Base-by-base conservation (phyloP, 139 green algal genomes). In the Chlamydomonas sp. region DNA sequence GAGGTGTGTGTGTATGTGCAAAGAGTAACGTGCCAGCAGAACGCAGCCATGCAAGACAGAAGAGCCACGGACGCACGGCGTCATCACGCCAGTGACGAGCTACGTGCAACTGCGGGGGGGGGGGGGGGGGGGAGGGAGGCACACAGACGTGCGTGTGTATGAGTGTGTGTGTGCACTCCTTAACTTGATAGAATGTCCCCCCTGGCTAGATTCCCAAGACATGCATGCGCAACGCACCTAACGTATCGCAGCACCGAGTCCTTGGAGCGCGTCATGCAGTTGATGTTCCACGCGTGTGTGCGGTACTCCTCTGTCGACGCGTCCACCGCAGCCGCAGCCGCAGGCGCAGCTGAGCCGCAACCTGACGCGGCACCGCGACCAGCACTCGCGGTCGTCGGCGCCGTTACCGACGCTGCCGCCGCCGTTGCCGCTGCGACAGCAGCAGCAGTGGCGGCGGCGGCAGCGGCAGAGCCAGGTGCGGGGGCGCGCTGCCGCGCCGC, bases 231-330 rank as follows among this genome's bases (percentile, higher is more conserved):
- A 35, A 73, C 59, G 6, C 47, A 64, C 65, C 77, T 33, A 0
- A 78, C 29, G 60, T 78, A 80, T 3, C 73, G 78, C 50, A 83
- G 70, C 59, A 80, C 6, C 2, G 62, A 75, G 60, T 49, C 49
- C 3, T 33, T 31, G 16, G 34, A 43, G 16, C 54, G 66, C 2
- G 78, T 61, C 30, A 83, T 49, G 70, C 72, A 74, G 70, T 78
- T 74, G 34, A 80, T 61, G 67, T 83, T 80, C 78, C 78, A 83
- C 24, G 73, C 66, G 61, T 83, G 78, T 20, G 16, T 2, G 1
- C 54, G 47, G 70, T 83, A 80, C 35, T 63, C 5, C 2, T 8
- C 39, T 13, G 39, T 13, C 39, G 39, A n/a, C 39, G 39, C 13
- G 10, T 8, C 39, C 39, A 13, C 39, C 13, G 39, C 39, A n/a